Base-by-base conservation (phyloP, 169 alveolate genomes). In the Babesia bovis region DNA sequence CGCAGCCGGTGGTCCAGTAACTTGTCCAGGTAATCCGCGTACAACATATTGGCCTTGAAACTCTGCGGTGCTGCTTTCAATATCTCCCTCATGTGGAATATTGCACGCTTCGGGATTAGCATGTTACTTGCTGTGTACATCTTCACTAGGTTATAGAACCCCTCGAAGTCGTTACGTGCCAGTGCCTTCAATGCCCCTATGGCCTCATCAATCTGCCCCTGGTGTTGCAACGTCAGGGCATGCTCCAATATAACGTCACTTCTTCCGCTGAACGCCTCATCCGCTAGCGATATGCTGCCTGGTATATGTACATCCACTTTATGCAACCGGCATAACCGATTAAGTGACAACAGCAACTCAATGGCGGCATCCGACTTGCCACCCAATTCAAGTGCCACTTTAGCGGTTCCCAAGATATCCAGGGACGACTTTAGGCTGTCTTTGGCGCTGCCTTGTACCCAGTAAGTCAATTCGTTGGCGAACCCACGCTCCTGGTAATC, bases 21-120 rank as follows among this genome's bases (percentile, higher is more conserved):
- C 2, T 69, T 23, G 35, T 73, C 84, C 5, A 73, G 84, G 23
- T 73, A 73, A 33, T 65, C 52, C 9, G 84, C 84, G 25, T 73
- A 50, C 40, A 61, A 65, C 55, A 73, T 38, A 51, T 60, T 73
- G 32, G 84, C 82, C 73, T 71, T 71, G 82, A 71, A 71, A 21
- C 56, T 36, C 3, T 19, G 61, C 32, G 82, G 82, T 3, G 82
- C 71, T 1, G 49, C 67, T 3, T 71, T 33, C 52, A 71, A 51
- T 6, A 71, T 60, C 32, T 71, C 69, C 4, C 40, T 4, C 82
- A 71, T 71, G 52, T 71, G 58, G 28, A 61, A 71, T 23, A 71
- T 40, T 19, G 82, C 82, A 21, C 51, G 66, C 45, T 71, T 71
- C 35, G 82, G 72, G 21, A 71, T 71, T 35, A 71, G 49, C 75